Evolutionary conservation across 495 filamentous ascomycete species (phyloP).

Genomic region (Wilcoxina mikolae): DNA sequence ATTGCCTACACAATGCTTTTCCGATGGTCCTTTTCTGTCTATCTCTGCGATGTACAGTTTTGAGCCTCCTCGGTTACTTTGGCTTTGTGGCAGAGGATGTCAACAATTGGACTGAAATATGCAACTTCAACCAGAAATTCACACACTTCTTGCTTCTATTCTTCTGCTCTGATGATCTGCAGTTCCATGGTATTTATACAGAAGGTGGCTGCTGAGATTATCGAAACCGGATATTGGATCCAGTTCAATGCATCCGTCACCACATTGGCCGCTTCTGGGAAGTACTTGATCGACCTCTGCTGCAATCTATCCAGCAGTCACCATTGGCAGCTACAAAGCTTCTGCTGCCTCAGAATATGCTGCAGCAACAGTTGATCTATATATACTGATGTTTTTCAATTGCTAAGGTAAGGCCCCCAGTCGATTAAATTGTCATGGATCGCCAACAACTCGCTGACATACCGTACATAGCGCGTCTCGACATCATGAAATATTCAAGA

Average conservation of each 20-base stretch:
- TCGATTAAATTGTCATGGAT: background rate
- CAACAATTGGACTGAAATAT: background rate
- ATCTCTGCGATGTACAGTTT: too few species aligned
- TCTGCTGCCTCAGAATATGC: too few species aligned
- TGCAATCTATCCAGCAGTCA: background rate
- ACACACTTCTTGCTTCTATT: background rate
- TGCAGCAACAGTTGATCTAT: too few species aligned
- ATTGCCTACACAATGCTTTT: background rate
- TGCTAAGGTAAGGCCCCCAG: too few species aligned
- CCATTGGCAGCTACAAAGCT: background rate
- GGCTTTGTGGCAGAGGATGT: background rate
- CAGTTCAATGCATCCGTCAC: background rate
- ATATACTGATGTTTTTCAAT: too few species aligned
- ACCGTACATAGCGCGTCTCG: background rate
- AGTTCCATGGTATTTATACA: background rate
- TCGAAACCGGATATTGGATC: background rate
- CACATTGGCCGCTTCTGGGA: background rate
- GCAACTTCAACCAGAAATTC: background rate
- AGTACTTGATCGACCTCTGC: background rate
- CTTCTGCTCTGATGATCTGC: background rate
- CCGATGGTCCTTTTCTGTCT: too few species aligned
- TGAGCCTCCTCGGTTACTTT: too few species aligned
- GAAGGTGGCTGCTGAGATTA: background rate
- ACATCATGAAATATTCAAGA: background rate
- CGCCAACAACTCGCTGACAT: conserved; percentile 1